Evolutionary conservation across 805 yeast genomes (phyloP).

Genomic region (Blastobotrys muscicola): DNA sequence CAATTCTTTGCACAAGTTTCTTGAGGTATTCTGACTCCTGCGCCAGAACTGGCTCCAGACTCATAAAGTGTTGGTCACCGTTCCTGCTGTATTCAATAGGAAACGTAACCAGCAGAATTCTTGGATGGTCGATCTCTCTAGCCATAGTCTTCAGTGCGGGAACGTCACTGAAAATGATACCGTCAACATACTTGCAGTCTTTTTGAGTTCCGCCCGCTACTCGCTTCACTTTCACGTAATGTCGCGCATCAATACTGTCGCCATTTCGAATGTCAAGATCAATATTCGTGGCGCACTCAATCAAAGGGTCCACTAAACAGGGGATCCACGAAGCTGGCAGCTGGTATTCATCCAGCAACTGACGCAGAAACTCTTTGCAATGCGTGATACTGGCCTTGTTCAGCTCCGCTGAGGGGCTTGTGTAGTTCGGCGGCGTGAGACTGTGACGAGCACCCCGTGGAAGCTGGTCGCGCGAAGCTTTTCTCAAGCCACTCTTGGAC

Average conservation of each 20-base stretch:
- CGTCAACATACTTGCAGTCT: constrained; percentile 59
- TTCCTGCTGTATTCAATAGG: constrained; percentile 78
- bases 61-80: constrained; percentile 54
- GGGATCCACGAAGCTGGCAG: constrained; percentile 48
- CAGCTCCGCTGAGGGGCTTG: constrained; percentile 17
- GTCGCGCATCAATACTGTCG: constrained; percentile 77
- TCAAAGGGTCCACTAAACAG: constrained; percentile 41
- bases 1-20: constrained; percentile 69
- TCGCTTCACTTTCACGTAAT: constrained; percentile 77
- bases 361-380: constrained; percentile 21
- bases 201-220: constrained; percentile 64
- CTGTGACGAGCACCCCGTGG: constrained; percentile 3
- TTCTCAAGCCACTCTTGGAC: constrained; percentile 1
- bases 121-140: constrained; percentile 50
- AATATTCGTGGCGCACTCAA: constrained; percentile 46
- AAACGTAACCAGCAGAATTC: constrained; percentile 73
- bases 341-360: constrained; percentile 24
- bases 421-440: constrained; percentile 3
- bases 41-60: constrained; percentile 72
- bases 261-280: constrained; percentile 52
- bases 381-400: constrained; percentile 26
- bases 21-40: constrained; percentile 81
- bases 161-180: constrained; percentile 75
- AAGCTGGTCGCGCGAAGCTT: background rate
- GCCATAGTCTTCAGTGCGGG: constrained; percentile 79